phyloP scores from a whole-genome alignment of 2,329 filamentous ascomycete species.

The Acrocalymma vagum region DNA sequence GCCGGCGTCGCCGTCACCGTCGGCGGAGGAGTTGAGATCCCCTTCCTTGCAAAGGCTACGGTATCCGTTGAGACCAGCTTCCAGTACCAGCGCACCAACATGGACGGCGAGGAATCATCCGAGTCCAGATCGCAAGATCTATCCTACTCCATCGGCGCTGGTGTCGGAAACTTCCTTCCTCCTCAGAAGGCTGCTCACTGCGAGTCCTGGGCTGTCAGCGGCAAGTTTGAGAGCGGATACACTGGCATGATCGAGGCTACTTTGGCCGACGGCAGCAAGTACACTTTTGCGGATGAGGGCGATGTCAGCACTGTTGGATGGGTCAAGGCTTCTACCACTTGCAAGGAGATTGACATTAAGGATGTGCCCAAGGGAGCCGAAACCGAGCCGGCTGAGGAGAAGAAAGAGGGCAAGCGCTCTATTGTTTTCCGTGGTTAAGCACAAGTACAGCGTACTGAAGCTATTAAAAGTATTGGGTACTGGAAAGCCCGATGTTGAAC shows the following conservation, averaged over 20 bases:
- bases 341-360: slow-evolving; percentile 5
- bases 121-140: too few species aligned
- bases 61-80: background rate
- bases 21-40: slow-evolving; percentile 3
- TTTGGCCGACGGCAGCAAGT: slow-evolving; percentile 3
- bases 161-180: too few species aligned
- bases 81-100: background rate
- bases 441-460: too few species aligned
- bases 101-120: too few species aligned
- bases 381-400: too few species aligned
- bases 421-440: too few species aligned
- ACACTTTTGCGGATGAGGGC: background rate
- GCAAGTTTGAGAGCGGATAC: slow-evolving; percentile 3
- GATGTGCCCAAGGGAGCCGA: too few species aligned
- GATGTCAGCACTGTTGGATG: slow-evolving; percentile 1
- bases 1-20: slow-evolving; percentile 3
- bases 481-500: too few species aligned
- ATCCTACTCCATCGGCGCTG: too few species aligned
- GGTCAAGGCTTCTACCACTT: background rate
- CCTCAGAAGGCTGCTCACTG: slow-evolving; percentile 6
- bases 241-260: slow-evolving; percentile 1
- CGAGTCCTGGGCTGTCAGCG: background rate
- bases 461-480: too few species aligned
- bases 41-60: background rate
- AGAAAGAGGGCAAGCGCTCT: too few species aligned